Percentiles rank a stretch among this genome's conserved stretches.
These are phyloP conservation scores for Hymenoscyphus occultus DNA, from an alignment of 2,329 filamentous ascomycete genomes.

Conservation along the genomic window DNA sequence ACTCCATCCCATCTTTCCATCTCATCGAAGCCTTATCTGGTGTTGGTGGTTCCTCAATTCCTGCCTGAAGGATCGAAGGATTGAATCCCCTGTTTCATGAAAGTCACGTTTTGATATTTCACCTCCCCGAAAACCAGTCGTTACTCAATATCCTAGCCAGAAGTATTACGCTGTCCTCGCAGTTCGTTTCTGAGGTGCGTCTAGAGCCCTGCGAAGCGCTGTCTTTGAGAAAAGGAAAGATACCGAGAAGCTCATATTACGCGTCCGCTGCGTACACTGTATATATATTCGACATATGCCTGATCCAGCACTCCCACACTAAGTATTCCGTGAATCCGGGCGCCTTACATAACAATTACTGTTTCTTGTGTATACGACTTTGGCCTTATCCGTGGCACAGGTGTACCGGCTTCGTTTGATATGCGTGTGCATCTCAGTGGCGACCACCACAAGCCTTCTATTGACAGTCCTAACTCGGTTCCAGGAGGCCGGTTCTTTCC, in stretches of 20 bases:
- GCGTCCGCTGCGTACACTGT: not conserved
- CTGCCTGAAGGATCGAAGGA: constrained; percentile 3
- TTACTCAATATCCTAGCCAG: not conserved
- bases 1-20: not conserved
- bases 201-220: not conserved
- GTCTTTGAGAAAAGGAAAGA: not conserved
- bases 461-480: not conserved
- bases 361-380: constrained; percentile 3
- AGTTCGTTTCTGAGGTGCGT: not conserved
- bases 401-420: not conserved
- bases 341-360: not conserved
- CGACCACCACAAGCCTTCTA: not conserved
- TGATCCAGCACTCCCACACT: not conserved
- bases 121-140: not conserved
- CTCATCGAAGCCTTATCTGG: not conserved
- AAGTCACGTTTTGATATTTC: not conserved
- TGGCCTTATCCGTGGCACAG: not conserved
- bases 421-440: not conserved
- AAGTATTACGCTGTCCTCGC: not conserved
- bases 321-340: not conserved
- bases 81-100: not conserved
- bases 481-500: not conserved
- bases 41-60: not conserved
- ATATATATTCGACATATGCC: not conserved
- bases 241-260: not conserved